Conservation (phyloP, 768 basidiomycete species). For the Strobilomyces dryophilus region DNA sequence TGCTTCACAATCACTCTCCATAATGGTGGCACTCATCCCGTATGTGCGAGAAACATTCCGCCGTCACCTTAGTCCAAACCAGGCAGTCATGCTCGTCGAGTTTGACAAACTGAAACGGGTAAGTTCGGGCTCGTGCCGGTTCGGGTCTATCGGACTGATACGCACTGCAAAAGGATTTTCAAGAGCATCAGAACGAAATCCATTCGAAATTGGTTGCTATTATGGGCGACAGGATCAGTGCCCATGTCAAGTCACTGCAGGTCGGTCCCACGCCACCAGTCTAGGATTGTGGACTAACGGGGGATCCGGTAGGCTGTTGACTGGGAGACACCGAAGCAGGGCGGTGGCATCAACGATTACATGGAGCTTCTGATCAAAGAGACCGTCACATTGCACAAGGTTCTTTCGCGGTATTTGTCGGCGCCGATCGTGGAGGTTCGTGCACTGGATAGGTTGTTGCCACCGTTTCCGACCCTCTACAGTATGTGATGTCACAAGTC, state of each 20-base stretch:
- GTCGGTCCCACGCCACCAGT: slow-evolving; percentile 36
- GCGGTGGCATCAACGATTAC: slow-evolving; percentile 75
- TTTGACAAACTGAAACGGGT: slow-evolving; percentile 98
- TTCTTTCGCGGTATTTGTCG: slow-evolving; percentile 86
- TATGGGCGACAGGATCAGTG: slow-evolving; percentile 90
- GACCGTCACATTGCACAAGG: slow-evolving; percentile 92
- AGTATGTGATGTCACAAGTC: slow-evolving; percentile 95
- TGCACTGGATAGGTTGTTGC: slow-evolving; percentile 5
- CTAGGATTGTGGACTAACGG: not conserved
- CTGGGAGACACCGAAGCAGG: slow-evolving; percentile 65
- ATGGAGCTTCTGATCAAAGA: slow-evolving; percentile 94
- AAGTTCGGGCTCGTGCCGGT: slow-evolving; percentile 28
- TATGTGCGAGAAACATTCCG: slow-evolving; percentile 95
- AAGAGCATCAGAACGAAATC: slow-evolving; percentile 99
- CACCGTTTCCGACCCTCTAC: slow-evolving; percentile 13
- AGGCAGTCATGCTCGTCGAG: slow-evolving; percentile 95
- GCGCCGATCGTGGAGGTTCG: slow-evolving; percentile 75
- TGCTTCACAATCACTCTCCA: slow-evolving; percentile 92
- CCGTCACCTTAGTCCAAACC: slow-evolving; percentile 88
- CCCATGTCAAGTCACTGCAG: slow-evolving; percentile 81
- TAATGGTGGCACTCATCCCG: slow-evolving; percentile 91
- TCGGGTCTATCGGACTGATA: slow-evolving; percentile 2
- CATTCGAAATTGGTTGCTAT: slow-evolving; percentile 96
- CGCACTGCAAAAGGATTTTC: slow-evolving; percentile 67
- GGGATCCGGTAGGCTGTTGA: slow-evolving; percentile 56